Conservation (phyloP, 495 filamentous ascomycete genomes). For the Mycothermus thermophilus region DNA sequence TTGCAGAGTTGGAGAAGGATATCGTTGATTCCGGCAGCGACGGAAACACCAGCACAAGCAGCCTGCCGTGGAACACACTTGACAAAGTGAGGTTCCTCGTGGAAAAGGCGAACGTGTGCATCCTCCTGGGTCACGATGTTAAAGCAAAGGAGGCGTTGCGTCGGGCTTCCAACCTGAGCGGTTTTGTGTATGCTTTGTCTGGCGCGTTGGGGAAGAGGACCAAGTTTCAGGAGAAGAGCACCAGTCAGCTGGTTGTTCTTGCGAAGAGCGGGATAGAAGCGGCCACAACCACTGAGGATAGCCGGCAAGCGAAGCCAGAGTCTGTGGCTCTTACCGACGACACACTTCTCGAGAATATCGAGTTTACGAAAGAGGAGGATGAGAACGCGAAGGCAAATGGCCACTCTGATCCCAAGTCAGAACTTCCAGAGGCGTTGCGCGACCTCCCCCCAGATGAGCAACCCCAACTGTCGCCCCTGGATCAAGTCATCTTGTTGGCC, state of each 20-base stretch:
- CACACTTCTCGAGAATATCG: slow-evolving; percentile 76
- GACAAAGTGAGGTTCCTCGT: slow-evolving; percentile 53
- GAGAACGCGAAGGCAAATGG: no score
- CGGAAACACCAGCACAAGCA: no score
- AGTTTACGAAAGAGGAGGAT: slow-evolving; percentile 47
- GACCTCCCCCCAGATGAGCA: slow-evolving; percentile 63
- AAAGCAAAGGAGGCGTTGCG: slow-evolving; percentile 60
- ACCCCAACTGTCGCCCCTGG: slow-evolving; percentile 66
- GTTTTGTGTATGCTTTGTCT: slow-evolving; percentile 72
- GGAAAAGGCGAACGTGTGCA: slow-evolving; percentile 70
- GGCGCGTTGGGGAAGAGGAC: slow-evolving; percentile 84
- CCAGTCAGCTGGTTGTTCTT: slow-evolving; percentile 82
- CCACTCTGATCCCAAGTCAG: slow-evolving; percentile 28
- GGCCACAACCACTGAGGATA: slow-evolving; percentile 2
- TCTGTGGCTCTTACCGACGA: slow-evolving; percentile 77
- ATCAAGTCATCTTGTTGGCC: slow-evolving; percentile 69
- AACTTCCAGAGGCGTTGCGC: slow-evolving; percentile 44
- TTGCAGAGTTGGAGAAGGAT: slow-evolving; percentile 30
- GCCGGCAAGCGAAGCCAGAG: slow-evolving; percentile 34
- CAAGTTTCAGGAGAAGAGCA: slow-evolving; percentile 77
- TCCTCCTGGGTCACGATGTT: slow-evolving; percentile 69
- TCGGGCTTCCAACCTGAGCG: slow-evolving; percentile 44
- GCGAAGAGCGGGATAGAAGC: slow-evolving; percentile 49
- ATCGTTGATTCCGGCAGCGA: no score
- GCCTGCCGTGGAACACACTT: slow-evolving; percentile 24